These are phyloP conservation scores for Crucibulum laeve DNA, from an alignment of 768 basidiomycete species.

Conservation along the genomic window DNA sequence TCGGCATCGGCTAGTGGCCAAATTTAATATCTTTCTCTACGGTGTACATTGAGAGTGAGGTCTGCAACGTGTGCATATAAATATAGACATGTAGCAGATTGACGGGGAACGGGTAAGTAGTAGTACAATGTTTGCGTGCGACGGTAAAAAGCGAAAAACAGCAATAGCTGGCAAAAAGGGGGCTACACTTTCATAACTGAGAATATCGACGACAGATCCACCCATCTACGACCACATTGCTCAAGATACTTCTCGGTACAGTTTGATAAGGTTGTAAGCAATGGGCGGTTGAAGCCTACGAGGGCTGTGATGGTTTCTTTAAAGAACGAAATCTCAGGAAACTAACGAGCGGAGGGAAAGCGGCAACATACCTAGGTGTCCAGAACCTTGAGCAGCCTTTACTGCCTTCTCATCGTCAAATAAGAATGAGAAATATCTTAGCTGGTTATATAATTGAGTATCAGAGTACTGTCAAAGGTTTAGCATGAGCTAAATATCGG, in stretches of 20 bases:
- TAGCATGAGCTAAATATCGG: slow-evolving; percentile 2
- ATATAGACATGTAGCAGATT: no score
- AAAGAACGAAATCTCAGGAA: not conserved
- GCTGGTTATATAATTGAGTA: slow-evolving; percentile 80
- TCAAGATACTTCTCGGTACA: slow-evolving; percentile 80
- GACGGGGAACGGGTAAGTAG: no score
- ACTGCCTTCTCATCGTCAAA: slow-evolving; percentile 70
- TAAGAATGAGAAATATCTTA: slow-evolving; percentile 75
- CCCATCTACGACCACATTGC: slow-evolving; percentile 86
- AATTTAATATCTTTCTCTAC: no score
- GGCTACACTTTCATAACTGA: slow-evolving; percentile 67
- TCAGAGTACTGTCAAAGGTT: slow-evolving; percentile 75
- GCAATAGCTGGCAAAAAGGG: slow-evolving; percentile 4
- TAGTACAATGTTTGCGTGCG: no score
- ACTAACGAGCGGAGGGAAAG: not conserved
- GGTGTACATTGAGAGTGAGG: no score
- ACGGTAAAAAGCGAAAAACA: no score
- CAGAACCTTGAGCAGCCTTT: slow-evolving; percentile 43
- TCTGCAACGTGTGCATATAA: no score
- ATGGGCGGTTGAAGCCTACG: slow-evolving; percentile 39
- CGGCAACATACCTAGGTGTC: slow-evolving; percentile 32
- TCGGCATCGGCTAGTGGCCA: no score
- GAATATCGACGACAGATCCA: slow-evolving; percentile 77
- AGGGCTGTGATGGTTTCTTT: slow-evolving; percentile 56
- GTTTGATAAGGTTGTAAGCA: slow-evolving; percentile 47